Evolutionary conservation across 805 yeast species (phyloP).

Genomic region (Candida adriatica): DNA sequence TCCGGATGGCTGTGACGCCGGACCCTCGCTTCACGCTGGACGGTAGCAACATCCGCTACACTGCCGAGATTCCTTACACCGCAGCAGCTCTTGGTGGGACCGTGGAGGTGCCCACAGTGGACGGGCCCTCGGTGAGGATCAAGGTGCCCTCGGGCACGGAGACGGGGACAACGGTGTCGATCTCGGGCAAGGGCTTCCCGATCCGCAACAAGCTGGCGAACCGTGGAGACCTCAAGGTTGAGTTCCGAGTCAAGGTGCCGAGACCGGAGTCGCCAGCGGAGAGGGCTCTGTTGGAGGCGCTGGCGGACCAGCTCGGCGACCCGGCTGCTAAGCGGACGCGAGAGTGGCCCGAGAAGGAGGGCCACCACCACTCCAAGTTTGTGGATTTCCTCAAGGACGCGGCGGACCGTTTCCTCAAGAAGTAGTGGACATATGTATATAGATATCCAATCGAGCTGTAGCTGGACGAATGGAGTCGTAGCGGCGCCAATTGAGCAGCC

Average conservation of each 20-base stretch:
- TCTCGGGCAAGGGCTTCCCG: constrained; percentile 89
- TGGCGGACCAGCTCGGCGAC: constrained; percentile 88
- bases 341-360: constrained; percentile 12
- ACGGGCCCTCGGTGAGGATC: constrained; percentile 67
- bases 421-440: too few relatives aligned
- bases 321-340: constrained; percentile 60
- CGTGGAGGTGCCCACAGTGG: constrained; percentile 84
- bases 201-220: constrained; percentile 39
- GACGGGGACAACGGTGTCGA: constrained; percentile 60
- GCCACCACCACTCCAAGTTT: constrained; percentile 13
- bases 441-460: too few relatives aligned
- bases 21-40: constrained; percentile 66
- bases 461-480: too few relatives aligned
- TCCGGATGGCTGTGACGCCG: constrained; percentile 69
- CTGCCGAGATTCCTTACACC: constrained; percentile 76
- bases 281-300: constrained; percentile 82
- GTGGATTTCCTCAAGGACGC: constrained; percentile 13
- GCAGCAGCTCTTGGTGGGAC: constrained; percentile 96
- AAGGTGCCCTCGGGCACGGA: constrained; percentile 84
- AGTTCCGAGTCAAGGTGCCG: constrained; percentile 61
- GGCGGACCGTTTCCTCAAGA: constrained; percentile 15
- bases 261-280: constrained; percentile 80
- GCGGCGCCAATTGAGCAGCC: too few relatives aligned
- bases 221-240: constrained; percentile 78
- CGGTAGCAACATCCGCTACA: constrained; percentile 59